phyloP scores from a whole-genome alignment of 495 filamentous ascomycete genomes.

The Penicillium bovifimosum region DNA sequence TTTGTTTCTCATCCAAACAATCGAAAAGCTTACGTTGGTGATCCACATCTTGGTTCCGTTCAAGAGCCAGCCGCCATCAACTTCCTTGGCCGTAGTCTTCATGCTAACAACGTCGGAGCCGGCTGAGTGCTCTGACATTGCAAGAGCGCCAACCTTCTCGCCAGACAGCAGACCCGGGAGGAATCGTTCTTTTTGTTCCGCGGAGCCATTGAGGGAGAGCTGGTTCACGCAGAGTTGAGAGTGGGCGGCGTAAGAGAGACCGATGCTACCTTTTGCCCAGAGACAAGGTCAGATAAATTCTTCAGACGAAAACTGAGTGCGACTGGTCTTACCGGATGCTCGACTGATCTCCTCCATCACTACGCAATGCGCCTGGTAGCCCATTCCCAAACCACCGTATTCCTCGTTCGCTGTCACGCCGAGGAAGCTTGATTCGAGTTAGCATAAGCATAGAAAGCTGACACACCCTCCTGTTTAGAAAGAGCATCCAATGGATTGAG shows the following conservation, averaged over 20 bases:
- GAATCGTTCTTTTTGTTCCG: conserved; percentile 71
- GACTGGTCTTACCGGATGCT: conserved; percentile 46
- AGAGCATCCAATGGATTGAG: not conserved
- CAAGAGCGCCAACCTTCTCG: conserved; percentile 78
- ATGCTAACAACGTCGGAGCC: conserved; percentile 95
- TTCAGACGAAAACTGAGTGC: not conserved
- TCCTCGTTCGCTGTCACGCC: conserved; percentile 94
- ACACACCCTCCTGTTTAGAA: not conserved
- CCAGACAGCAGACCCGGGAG: conserved; percentile 81
- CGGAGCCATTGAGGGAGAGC: conserved; percentile 80
- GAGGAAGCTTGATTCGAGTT: conserved; percentile 53
- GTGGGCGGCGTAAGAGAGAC: conserved; percentile 89
- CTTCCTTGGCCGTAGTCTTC: conserved; percentile 74
- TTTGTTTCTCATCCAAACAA: not conserved
- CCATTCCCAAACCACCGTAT: conserved; percentile 84
- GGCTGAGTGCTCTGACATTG: conserved; percentile 90
- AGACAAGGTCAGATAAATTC: not conserved
- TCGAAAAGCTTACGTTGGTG: conserved; percentile 60
- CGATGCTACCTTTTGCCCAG: conserved; percentile 64
- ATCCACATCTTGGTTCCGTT: conserved; percentile 99
- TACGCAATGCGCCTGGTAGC: conserved; percentile 95
- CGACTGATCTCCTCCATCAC: conserved; percentile 88
- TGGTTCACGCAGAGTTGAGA: conserved; percentile 97
- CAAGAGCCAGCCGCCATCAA: conserved; percentile 80
- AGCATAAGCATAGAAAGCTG: not conserved